phyloP scores from a whole-genome alignment of 352 stramenopile species.

The Phytopythium cucurbitacearum region DNA sequence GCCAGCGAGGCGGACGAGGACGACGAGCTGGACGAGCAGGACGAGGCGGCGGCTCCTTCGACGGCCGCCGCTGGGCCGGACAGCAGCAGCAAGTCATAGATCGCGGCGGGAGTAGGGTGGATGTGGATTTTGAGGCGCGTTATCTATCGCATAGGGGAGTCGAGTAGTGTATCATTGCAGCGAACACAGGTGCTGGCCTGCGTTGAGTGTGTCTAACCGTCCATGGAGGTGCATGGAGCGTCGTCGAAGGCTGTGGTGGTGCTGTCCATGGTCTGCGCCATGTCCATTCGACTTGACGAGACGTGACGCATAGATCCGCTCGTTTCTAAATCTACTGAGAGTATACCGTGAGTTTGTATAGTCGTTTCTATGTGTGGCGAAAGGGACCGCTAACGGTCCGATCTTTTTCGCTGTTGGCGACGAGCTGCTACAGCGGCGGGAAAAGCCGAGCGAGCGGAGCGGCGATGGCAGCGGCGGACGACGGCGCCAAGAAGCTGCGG shows the following conservation, averaged over 20 bases:
- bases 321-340: too few species aligned
- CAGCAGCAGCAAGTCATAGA: too few species aligned
- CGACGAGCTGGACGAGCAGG: slow-evolving; percentile 10
- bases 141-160: too few species aligned
- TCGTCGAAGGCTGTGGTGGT: too few species aligned
- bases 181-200: slow-evolving; percentile 2
- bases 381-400: too few species aligned
- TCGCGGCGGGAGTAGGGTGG: too few species aligned
- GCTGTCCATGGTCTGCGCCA: too few species aligned
- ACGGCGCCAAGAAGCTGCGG: slow-evolving; percentile 26
- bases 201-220: not conserved
- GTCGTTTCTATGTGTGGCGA: too few species aligned
- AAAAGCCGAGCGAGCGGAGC: not conserved
- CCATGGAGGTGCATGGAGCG: not conserved
- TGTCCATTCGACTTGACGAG: too few species aligned
- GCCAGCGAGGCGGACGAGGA: slow-evolving; percentile 12
- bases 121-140: too few species aligned
- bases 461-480: slow-evolving; percentile 18
- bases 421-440: not conserved
- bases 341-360: too few species aligned
- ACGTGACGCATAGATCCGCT: too few species aligned
- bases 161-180: not conserved
- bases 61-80: not conserved
- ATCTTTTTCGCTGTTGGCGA: not conserved
- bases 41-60: slow-evolving; percentile 8